Evolutionary conservation across 2,329 filamentous ascomycete species (phyloP), one percentile per base, ranked within the genome.

Genomic region (Ceratocystis diversiconidia): DNA sequence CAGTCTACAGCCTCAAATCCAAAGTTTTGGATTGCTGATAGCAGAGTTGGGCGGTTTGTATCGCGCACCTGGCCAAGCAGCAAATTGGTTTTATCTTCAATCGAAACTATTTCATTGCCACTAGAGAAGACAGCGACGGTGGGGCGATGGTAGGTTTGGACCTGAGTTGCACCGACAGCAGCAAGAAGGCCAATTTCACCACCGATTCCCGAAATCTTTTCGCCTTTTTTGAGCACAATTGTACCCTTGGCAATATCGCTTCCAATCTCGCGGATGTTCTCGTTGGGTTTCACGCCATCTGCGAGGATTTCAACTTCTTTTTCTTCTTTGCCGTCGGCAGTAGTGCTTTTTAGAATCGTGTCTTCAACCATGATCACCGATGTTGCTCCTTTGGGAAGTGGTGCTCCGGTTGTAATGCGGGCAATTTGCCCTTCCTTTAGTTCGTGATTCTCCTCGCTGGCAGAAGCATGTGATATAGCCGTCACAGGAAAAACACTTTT

Each of bases 301-400:
- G 90, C 90, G 1, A 95, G 78, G 46, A 99, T 92, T 73, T 95
- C 89, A 1, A 99, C 83, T 68, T 91, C 88, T 61, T 86, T 86
- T 74, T 99, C 94, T 75, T 99, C 94, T 62, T 80, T 80, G 0
- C 86, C 89, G 70, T 95, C 89, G 0, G 88, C 85, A 0, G 90
- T 94, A 74, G 84, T 85, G 1, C 83, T 85, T 68, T 82, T 84
- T 3, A 99, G 78, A 0, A 86, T 76, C 0, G 94, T 99, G 72
- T 96, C 94, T 76, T 99, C 94, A 0, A 99, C 94, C 76, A 69
- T 97, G 60, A 96, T 87, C 4, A 99, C 92, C 0, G 92, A 87
- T 30, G 90, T 95, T 1, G 94, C 90, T 0, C 92, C 90, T 0
- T 86, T 85, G 0, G 94, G 94, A 0, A 99, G 77, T 10, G 94